These are phyloP conservation scores for Sporisorium reilianum DNA, from an alignment of 1,284 basidiomycete genomes.

Conservation along the genomic window DNA sequence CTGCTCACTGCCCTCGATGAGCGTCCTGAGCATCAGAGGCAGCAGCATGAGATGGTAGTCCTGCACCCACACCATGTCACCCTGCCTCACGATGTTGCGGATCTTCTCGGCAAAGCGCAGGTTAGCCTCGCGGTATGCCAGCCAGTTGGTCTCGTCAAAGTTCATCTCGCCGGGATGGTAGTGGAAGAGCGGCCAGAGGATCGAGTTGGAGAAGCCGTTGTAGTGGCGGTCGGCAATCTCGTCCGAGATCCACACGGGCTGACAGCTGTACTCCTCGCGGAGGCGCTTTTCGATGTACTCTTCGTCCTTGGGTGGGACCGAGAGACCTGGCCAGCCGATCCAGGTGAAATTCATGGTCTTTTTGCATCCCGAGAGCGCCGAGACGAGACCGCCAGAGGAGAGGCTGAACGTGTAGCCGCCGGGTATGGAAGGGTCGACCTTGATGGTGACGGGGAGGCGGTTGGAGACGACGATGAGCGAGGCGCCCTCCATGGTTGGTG, in stretches of 20 bases:
- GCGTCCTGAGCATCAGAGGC: conserved; percentile 88
- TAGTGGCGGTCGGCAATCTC: conserved; percentile 98
- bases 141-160: conserved; percentile 98
- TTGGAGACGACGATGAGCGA: conserved; percentile 95
- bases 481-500: conserved; percentile 39
- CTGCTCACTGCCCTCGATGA: conserved; percentile 76
- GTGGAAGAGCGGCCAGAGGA: conserved; percentile 99
- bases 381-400: conserved; percentile 68
- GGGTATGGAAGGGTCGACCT: conserved; percentile 59
- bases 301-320: conserved; percentile 57
- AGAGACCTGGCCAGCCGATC: conserved; percentile 69
- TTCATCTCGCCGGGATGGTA: conserved; percentile 88
- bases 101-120: conserved; percentile 92
- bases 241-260: conserved; percentile 96
- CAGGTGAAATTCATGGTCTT: conserved; percentile 68
- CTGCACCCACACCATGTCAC: conserved; percentile 89
- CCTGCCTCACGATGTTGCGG: conserved; percentile 80
- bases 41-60: conserved; percentile 84
- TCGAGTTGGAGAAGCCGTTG: conserved; percentile 98
- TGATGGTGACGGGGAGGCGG: conserved; percentile 78
- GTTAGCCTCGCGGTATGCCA: conserved; percentile 96
- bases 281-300: conserved; percentile 74
- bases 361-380: conserved; percentile 66
- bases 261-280: conserved; percentile 93
- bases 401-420: conserved; percentile 66